Percentiles rank a stretch among this genome's conserved stretches.
Evolutionary conservation across 768 basidiomycete genomes (phyloP).

Genomic region (Calocera cornea): DNA sequence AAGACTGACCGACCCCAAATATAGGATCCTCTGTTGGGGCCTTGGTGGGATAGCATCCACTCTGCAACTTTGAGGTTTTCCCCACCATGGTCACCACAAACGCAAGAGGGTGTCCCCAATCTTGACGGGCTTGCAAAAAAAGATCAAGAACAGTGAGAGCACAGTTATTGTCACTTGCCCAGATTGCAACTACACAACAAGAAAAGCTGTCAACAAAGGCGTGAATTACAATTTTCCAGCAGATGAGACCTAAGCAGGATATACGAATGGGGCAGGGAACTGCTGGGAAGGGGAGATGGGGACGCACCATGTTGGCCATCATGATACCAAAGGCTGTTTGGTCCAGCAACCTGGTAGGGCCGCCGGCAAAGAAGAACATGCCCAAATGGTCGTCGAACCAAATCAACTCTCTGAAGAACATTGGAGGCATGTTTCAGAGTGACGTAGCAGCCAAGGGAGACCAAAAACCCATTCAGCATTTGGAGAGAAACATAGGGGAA

Average conservation of each 20-base stretch:
- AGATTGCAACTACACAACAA: conserved; percentile 25
- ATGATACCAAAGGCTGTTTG: conserved; percentile 30
- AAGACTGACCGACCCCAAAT: conserved; percentile 22
- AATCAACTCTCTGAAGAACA: too few relatives aligned
- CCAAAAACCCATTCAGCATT: too few relatives aligned
- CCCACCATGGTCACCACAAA: conserved; percentile 26
- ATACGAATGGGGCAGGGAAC: conserved; percentile 7
- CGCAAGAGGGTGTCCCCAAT: conserved; percentile 21
- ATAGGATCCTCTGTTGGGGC: conserved; percentile 22
- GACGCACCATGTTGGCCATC: conserved; percentile 29
- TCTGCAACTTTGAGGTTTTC: conserved; percentile 27
- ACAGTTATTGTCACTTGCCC: conserved; percentile 29
- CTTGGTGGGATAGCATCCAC: conserved; percentile 26
- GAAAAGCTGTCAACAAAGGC: conserved; percentile 33
- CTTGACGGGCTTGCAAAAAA: not conserved
- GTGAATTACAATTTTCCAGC: conserved; percentile 29
- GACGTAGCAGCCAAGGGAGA: too few relatives aligned
- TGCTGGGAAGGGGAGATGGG: not conserved
- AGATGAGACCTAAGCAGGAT: conserved; percentile 24
- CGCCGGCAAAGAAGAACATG: too few relatives aligned
- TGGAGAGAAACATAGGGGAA: too few relatives aligned
- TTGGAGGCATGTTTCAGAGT: too few relatives aligned
- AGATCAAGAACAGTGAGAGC: conserved; percentile 27
- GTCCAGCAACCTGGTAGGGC: conserved; percentile 28
- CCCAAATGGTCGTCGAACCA: too few relatives aligned